Evolutionary conservation across 257 asterid species (phyloP).

Genomic region (Mitragyna speciosa): DNA sequence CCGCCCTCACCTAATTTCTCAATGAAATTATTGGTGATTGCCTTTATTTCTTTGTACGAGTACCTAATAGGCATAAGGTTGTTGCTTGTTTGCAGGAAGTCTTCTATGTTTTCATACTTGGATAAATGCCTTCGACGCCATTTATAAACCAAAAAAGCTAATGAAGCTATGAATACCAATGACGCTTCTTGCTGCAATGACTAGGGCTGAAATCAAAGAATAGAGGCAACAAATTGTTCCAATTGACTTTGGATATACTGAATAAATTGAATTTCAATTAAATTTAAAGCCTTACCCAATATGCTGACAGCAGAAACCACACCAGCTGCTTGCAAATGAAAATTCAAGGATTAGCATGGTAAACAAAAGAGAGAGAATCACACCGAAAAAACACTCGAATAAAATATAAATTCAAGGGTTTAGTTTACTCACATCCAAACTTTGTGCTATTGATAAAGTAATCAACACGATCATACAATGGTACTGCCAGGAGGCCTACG

Average conservation of each 20-base stretch:
- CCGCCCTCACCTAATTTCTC: background rate
- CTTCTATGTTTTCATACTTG: background rate
- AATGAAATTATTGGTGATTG: background rate
- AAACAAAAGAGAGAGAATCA: no score
- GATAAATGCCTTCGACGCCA: background rate
- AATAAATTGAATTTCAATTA: no score
- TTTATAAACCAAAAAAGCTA: background rate
- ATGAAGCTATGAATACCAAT: background rate
- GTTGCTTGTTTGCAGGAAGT: background rate
- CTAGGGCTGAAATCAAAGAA: background rate
- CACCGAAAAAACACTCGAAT: no score
- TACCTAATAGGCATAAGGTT: background rate
- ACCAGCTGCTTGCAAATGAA: background rate
- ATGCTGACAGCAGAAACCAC: background rate
- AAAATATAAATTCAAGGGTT: no score
- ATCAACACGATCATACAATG: no score
- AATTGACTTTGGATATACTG: background rate
- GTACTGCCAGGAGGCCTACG: no score
- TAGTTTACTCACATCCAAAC: no score
- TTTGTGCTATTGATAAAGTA: no score
- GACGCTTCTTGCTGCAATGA: background rate
- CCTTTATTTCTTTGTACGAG: background rate
- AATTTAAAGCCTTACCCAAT: background rate
- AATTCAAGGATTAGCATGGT: no score
- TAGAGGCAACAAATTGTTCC: background rate